Evolutionary conservation across 805 yeast genomes (phyloP).

Genomic region (Ogataea polymorpha): DNA sequence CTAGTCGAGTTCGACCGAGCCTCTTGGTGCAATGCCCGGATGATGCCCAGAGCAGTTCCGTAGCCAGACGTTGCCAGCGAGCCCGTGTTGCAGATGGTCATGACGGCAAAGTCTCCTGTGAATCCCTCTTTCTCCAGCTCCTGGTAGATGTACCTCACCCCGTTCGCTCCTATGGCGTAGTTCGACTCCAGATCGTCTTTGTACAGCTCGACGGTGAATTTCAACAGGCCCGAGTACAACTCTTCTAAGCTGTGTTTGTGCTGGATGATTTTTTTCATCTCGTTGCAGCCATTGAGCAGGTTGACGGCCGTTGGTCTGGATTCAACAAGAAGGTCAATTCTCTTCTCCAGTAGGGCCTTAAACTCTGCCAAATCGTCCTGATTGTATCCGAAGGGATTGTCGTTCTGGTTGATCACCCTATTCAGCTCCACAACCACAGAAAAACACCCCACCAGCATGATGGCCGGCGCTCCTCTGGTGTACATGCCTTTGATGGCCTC

Average conservation of each 20-base stretch:
- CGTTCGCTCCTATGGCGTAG: slow-evolving; percentile 73
- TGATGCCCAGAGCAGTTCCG: slow-evolving; percentile 94
- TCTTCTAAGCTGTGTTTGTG: slow-evolving; percentile 17
- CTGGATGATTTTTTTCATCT: slow-evolving; percentile 36
- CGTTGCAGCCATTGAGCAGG: slow-evolving; percentile 68
- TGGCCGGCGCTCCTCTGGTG: slow-evolving; percentile 98
- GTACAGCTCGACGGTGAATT: slow-evolving; percentile 54
- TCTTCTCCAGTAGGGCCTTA: slow-evolving; percentile 37
- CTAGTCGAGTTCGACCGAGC: slow-evolving; percentile 35
- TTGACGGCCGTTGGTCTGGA: slow-evolving; percentile 97
- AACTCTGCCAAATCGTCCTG: slow-evolving; percentile 22
- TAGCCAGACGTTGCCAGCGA: slow-evolving; percentile 96
- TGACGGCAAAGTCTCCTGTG: slow-evolving; percentile 67
- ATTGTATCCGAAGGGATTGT: slow-evolving; percentile 29
- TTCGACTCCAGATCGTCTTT: slow-evolving; percentile 80
- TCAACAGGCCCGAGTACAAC: slow-evolving; percentile 34
- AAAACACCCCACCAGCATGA: slow-evolving; percentile 90
- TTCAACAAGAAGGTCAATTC: slow-evolving; percentile 63
- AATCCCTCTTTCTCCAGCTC: slow-evolving; percentile 45
- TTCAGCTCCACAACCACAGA: slow-evolving; percentile 73
- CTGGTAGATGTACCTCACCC: slow-evolving; percentile 61
- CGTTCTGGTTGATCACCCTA: slow-evolving; percentile 28
- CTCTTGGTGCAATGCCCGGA: slow-evolving; percentile 63
- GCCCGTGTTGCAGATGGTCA: slow-evolving; percentile 96
- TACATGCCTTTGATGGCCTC: slow-evolving; percentile 86